Base-by-base conservation (phyloP, 116 monocot genomes). In the Phalaenopsis hybrid region DNA sequence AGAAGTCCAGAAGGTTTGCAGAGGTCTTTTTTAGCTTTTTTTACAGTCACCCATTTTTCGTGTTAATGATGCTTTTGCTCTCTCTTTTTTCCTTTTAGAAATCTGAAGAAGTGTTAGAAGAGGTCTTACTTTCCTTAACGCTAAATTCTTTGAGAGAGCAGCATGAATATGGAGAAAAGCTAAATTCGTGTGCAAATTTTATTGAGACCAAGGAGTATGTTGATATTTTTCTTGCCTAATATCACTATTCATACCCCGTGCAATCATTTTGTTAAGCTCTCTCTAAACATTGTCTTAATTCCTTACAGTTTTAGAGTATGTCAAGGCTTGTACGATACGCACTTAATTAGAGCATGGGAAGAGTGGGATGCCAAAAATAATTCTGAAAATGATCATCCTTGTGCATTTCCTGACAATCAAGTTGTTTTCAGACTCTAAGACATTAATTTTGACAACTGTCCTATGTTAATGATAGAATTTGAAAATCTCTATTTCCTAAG, bases 381-480 rank as follows among this genome's bases (percentile, higher is more conserved):
- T 59, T 98, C 98, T 72, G 95, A 95, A 82, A 98, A 98, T 89
- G 98, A 95, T 80, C 90, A 98, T 88, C 98, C 98, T 13, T 88
- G 82, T 49, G 94, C 90, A 13, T 98, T 98, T 82, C 46, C 87
- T 49, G 88, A 93, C 31, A 69, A 86, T 31, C 98, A 97, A 90
- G 96, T 97, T 83, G 23, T 34, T 28, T 72, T n/a, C 15, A 72
- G 25, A 50, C 77, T 12, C 23, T 48, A 50, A 23, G 16, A 25
- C 50, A 50, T 51, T 1, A 45, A n/a, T 46, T 75, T 8, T 48
- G 8, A 18, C 44, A 49, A 44, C 28, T 28, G 28, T 28, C 28
- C 28, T 28, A 28, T 28, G 28, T 28, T 28, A 28, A 28, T 28
- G 44, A 46, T 8, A 75, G n/a, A 75, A 15, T 41, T 37, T 72